Evolutionary conservation across 208 protist genomes (phyloP).

Genomic region (Porcisia deanei): DNA sequence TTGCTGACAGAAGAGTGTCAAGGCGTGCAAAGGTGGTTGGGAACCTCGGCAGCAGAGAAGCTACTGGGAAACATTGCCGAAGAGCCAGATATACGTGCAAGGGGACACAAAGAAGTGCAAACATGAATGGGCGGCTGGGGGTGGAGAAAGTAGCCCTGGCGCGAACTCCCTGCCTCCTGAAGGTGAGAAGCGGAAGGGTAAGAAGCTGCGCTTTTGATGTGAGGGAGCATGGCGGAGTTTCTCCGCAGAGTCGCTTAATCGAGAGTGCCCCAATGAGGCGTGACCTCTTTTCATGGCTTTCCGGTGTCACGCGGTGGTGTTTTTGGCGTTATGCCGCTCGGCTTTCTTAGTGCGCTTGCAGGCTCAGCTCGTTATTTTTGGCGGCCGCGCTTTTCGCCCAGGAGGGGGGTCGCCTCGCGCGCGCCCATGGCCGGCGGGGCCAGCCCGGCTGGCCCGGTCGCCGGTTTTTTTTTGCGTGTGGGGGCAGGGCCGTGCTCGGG

Average conservation of each 20-base stretch:
- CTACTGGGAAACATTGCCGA: background rate
- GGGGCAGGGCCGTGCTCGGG: too few relatives aligned
- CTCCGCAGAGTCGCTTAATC: background rate
- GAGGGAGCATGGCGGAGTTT: background rate
- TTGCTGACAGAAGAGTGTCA: background rate
- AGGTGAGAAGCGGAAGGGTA: background rate
- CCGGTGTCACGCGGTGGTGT: background rate
- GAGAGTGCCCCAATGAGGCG: background rate
- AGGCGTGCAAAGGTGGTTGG: background rate
- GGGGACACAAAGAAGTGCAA: background rate
- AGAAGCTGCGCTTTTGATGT: background rate
- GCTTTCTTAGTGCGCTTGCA: too few relatives aligned
- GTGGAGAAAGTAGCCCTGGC: background rate
- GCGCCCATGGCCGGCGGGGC: too few relatives aligned
- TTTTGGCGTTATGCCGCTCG: background rate
- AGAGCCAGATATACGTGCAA: background rate
- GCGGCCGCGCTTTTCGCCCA: background rate
- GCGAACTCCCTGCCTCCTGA: background rate
- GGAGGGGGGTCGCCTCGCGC: too few relatives aligned
- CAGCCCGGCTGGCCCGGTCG: too few relatives aligned
- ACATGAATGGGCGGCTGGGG: background rate
- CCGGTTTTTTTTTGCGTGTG: too few relatives aligned
- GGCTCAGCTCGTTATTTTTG: too few relatives aligned
- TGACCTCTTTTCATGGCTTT: background rate
- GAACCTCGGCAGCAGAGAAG: background rate